phyloP scores from a whole-genome alignment of 2,329 filamentous ascomycete species.

The Talaromyces piceae region DNA sequence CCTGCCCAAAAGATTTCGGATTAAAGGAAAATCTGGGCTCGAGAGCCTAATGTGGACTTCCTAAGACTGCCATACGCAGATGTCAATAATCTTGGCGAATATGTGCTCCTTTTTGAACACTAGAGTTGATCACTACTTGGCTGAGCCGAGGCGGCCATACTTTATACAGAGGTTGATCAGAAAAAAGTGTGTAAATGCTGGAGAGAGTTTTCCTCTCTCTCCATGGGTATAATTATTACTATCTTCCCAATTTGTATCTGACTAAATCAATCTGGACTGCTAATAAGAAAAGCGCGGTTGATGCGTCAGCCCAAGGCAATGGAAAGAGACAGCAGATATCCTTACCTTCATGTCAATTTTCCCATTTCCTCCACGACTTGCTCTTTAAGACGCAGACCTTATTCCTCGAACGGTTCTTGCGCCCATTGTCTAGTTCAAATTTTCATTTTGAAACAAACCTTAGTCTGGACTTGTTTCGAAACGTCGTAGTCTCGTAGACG shows the following conservation, averaged over 20 bases:
- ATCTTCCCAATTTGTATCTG: neutral
- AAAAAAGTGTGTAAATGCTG: neutral
- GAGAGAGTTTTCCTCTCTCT: neutral
- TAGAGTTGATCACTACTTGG: neutral
- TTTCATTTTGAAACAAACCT: neutral
- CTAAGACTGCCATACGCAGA: too few species aligned
- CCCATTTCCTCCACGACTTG: slow-evolving; percentile 13
- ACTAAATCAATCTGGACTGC: neutral
- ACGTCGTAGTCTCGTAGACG: neutral
- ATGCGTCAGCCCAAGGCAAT: neutral
- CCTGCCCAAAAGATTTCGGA: too few species aligned
- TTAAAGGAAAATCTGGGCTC: too few species aligned
- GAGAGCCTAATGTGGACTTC: too few species aligned
- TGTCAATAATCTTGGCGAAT: neutral
- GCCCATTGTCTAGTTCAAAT: neutral
- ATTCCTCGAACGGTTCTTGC: neutral
- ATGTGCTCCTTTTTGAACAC: neutral
- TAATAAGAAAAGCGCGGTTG: neutral
- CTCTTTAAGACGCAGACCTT: neutral
- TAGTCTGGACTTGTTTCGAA: neutral
- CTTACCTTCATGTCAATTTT: slow-evolving; percentile 7
- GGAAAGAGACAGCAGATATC: neutral
- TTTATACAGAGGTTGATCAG: neutral
- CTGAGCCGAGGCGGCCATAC: neutral
- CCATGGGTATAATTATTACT: neutral